Conservation (phyloP, 2,329 filamentous ascomycete genomes). For the Colletotrichum coccodes region DNA sequence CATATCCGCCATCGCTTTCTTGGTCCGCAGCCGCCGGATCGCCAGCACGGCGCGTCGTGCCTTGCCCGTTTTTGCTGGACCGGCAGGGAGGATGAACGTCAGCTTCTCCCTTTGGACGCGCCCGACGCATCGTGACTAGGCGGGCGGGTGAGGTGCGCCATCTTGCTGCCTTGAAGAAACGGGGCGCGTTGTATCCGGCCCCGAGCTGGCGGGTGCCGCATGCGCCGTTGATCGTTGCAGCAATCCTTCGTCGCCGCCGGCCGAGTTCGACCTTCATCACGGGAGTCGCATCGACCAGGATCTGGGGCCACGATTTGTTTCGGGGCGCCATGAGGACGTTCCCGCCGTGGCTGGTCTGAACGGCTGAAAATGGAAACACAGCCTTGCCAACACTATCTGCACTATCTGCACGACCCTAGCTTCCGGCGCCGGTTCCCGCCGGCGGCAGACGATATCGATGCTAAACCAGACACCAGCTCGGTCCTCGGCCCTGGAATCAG, state of each 20-base stretch:
- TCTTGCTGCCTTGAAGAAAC: slow-evolving; percentile 8
- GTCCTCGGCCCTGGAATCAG: not conserved
- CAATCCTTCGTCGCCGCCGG: not conserved
- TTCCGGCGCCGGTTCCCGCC: not conserved
- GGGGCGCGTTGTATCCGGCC: not conserved
- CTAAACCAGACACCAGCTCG: not conserved
- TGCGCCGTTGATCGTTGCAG: slow-evolving; percentile 19
- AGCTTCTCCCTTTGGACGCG: not conserved
- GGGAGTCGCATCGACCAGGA: no score
- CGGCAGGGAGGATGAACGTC: not conserved
- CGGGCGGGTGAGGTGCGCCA: not conserved
- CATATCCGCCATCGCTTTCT: slow-evolving; percentile 7
- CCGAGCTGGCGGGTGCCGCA: not conserved
- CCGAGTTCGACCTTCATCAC: not conserved
- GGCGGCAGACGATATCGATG: not conserved
- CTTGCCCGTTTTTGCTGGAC: not conserved
- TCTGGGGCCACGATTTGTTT: no score
- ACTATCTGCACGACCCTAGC: not conserved
- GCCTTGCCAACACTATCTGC: not conserved
- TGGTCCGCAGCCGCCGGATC: not conserved
- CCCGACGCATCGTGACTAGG: not conserved
- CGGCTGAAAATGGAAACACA: not conserved
- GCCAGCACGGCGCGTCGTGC: slow-evolving; percentile 13
- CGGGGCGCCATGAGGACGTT: no score
- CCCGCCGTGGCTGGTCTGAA: not conserved